Base-by-base conservation (phyloP, 495 filamentous ascomycete species). In the Hypomontagnella monticulosa region DNA sequence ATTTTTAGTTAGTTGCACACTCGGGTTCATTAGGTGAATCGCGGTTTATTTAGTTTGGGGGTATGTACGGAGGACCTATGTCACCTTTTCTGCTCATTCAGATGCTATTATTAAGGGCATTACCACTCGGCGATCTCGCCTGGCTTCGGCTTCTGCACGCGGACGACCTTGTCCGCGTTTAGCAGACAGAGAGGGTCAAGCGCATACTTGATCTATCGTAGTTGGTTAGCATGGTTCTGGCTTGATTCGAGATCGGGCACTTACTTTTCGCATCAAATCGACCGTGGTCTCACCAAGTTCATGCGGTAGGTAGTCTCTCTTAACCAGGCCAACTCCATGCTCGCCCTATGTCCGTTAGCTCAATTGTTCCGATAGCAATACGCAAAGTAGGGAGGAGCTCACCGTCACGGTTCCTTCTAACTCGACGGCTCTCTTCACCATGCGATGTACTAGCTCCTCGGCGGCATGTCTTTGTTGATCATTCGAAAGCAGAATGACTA, bases 381-480 rank as follows among this genome's bases (percentile, higher is more conserved):
- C 19, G 11, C 15, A 4, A 27, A 30, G 12, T 20, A 2, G 4
- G 55, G 16, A 7, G 10, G 27, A n/a, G 70, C 77, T 57, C 57
- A 81, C 80, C 8, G 91, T 93, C 3, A 92, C 89, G 1, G 91
- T 94, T 6, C 91, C 91, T 70, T 94, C 91, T 79, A 93, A 85
- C 77, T 91, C 88, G 16, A 93, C 84, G 4, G 91, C 91, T 47
- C 89, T 80, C 81, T 92, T 92, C 33, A 93, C 89, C 91, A 94
- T 93, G 19, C 89, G 80, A 67, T 92, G 89, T 16, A 94, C 90
- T 6, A 92, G 73, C n/a, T 80, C 84, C 71, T 91, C 88, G 3
- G 87, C 89, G 32, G 82, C 78, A 61, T 78, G 78, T 47, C 87
- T 79, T 73, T 93, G 86, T 20, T 79, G 76, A 4, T 89, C 84